Percentiles rank a stretch among this genome's conserved stretches.
Evolutionary conservation across 1,139 yeast genomes (phyloP).

Genomic region (Kluyveromyces sp.): DNA sequence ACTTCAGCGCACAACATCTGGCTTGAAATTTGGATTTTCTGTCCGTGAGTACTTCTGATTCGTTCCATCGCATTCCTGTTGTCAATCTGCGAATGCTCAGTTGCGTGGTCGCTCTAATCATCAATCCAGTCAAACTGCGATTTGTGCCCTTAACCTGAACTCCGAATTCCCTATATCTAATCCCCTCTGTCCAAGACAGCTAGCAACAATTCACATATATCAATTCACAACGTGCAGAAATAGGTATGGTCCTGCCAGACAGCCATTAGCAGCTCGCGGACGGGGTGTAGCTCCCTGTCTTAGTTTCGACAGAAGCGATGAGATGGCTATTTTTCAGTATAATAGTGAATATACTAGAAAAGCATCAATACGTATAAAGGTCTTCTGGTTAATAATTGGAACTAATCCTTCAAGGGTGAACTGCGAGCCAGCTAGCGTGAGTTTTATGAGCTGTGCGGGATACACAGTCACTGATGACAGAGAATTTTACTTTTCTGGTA

Average conservation of each 20-base stretch:
- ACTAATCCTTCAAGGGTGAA: not conserved
- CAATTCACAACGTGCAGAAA: not conserved
- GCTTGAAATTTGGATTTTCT: slow-evolving; percentile 61
- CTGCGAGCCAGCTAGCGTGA: not conserved
- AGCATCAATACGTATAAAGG: too few relatives aligned
- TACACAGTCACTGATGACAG: slow-evolving; percentile 6
- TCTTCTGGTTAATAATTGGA: not conserved
- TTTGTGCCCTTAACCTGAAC: not conserved
- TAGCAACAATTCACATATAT: not conserved
- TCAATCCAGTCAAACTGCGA: not conserved
- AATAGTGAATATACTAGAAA: too few relatives aligned
- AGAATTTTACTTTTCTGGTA: slow-evolving; percentile 19
- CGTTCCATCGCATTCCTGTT: slow-evolving; percentile 28
- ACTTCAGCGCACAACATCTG: slow-evolving; percentile 38
- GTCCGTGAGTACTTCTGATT: slow-evolving; percentile 35
- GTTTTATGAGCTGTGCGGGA: not conserved
- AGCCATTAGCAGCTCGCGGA: not conserved
- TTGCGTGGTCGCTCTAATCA: not conserved
- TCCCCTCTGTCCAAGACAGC: not conserved
- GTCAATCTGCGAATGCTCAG: not conserved
- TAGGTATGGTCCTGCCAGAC: not conserved
- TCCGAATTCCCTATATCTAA: too few relatives aligned
- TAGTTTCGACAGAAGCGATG: not conserved
- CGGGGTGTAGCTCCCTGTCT: not conserved
- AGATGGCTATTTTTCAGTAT: not conserved